Evolutionary conservation across 1,139 yeast genomes (phyloP), one percentile per base, ranked within the genome.

Genomic region (Suhomyces ambrosiae): DNA sequence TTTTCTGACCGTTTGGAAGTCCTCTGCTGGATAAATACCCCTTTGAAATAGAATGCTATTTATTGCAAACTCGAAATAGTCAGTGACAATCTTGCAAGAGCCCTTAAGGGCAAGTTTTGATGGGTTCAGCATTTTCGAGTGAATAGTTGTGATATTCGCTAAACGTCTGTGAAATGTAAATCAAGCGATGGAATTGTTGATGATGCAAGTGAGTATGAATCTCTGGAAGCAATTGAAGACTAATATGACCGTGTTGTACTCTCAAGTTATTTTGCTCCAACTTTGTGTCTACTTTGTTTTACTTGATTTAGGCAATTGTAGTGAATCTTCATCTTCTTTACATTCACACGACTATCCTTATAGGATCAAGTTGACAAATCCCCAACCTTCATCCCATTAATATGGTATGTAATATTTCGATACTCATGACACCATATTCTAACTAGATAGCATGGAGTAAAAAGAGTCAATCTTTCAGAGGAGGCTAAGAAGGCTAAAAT

Each of bases 21-120:
- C 96, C 50, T 87, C 96, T 2, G 87, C 74, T 0, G 96, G 96
- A 53, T 90, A 90, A 26, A 90, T 83, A 0, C 96, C 96, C 38
- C 97, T 67, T 58, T 90, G 97, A 60, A 85, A 90, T 5, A 90
- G 72, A 23, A 90, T 86, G 42, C 83, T 80, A 58, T 86, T 84
- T 44, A 87, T 80, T 41, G 90, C 80, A 56, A 79, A 87, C 53
- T 86, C 85, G 54, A 89, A 89, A 63, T 86, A 89, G 61, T 89
- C 96, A 2, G 92, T 79, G 0, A 88, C 88, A 1, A 78, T 71
- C 46, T 82, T 79, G 24, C 92, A 79, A 0, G 95, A 85, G 4
- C 96, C 96, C 51, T 81, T 81, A 32, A 87, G 66, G 1, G 89
- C 79, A 22, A 86, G 58, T 47, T 75, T 80, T 9, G 82, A 71